Percentiles rank a stretch among this genome's conserved stretches.
Evolutionary conservation across 2,329 filamentous ascomycete genomes (phyloP).

Genomic region (Ceratocystis harringtonii): DNA sequence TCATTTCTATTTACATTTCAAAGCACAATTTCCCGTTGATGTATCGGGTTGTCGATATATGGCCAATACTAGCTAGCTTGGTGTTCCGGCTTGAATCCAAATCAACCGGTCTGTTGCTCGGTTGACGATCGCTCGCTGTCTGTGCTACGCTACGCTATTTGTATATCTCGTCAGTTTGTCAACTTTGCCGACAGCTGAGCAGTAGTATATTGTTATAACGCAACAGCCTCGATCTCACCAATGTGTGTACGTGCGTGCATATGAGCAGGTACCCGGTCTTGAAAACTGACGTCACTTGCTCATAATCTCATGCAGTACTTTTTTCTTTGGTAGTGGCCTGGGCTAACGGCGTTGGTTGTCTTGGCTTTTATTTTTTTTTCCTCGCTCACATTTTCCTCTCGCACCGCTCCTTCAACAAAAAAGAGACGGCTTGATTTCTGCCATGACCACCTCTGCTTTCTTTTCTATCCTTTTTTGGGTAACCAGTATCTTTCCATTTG

Average conservation of each 20-base stretch:
- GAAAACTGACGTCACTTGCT: not conserved
- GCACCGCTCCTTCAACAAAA: not conserved
- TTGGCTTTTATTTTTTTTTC: slow-evolving; percentile 6
- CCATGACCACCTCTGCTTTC: slow-evolving; percentile 1
- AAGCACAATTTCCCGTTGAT: slow-evolving; percentile 4
- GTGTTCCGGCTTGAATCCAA: not conserved
- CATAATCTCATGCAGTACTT: not conserved
- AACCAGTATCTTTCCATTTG: slow-evolving; percentile 1
- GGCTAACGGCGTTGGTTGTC: slow-evolving; percentile 6
- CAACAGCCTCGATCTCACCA: not conserved
- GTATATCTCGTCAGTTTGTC: not conserved
- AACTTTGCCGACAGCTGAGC: not conserved
- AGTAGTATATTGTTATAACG: not conserved
- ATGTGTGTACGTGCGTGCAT: not conserved
- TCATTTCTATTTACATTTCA: not conserved
- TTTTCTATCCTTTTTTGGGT: not conserved
- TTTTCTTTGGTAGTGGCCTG: not conserved
- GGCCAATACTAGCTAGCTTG: slow-evolving; percentile 1
- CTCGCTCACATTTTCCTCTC: not conserved
- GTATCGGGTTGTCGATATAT: slow-evolving; percentile 3
- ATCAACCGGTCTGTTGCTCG: slow-evolving; percentile 1
- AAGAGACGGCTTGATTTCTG: not conserved
- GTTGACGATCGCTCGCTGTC: not conserved
- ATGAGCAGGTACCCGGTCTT: not conserved
- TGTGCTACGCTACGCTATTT: not conserved